phyloP scores from a whole-genome alignment of 345 rosid genomes.

The Conringia planisiliqua region DNA sequence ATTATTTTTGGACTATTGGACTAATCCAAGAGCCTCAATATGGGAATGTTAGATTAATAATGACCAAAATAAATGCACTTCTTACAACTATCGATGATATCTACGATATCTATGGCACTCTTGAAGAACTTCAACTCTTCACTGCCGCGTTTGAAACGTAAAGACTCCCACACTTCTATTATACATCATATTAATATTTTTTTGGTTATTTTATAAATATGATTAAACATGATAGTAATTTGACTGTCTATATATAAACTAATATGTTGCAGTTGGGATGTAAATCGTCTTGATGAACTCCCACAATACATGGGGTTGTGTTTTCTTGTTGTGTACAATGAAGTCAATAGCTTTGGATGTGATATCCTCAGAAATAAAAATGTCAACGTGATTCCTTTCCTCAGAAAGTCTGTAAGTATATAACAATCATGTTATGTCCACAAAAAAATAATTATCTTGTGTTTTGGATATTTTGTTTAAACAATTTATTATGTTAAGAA shows the following conservation, averaged over 20 bases:
- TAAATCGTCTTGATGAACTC: constrained; percentile 12
- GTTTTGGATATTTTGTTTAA: neutral
- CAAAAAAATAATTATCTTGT: no score
- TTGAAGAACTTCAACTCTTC: constrained; percentile 42
- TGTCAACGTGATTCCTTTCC: constrained; percentile 21
- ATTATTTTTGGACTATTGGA: constrained; percentile 39
- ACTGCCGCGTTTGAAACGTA: constrained; percentile 39
- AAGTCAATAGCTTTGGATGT: constrained; percentile 26
- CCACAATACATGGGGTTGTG: constrained; percentile 37
- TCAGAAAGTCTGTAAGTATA: constrained; percentile 31
- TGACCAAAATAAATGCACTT: constrained; percentile 31
- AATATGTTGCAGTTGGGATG: constrained; percentile 33
- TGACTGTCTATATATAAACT: neutral
- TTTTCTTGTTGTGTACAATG: constrained; percentile 33
- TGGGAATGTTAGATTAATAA: constrained; percentile 3
- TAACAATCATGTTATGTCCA: neutral
- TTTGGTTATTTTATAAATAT: neutral
- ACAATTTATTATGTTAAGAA: neutral
- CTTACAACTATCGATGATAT: constrained; percentile 38
- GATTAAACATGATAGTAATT: neutral
- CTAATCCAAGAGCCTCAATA: constrained; percentile 35
- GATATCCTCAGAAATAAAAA: constrained; percentile 12
- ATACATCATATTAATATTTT: neutral
- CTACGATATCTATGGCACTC: constrained; percentile 42
- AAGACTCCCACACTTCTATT: neutral